phyloP scores from a whole-genome alignment of 2,329 filamentous ascomycete species.

The Cercospora sojina region DNA sequence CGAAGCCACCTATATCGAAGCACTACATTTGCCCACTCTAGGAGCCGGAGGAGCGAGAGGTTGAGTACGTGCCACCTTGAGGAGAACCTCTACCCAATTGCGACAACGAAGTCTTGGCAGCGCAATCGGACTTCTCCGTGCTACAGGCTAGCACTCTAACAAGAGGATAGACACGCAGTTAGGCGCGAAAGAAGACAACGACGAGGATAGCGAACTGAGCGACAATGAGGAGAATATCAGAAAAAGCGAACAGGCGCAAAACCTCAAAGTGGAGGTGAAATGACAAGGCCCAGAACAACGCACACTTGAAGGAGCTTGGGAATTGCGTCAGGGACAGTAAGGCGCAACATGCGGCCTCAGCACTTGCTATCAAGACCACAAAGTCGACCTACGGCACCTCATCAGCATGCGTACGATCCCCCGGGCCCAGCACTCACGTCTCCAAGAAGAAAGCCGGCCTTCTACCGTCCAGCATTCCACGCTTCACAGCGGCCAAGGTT shows the following conservation, averaged over 20 bases:
- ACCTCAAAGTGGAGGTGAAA: slow-evolving; percentile 1
- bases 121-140: slow-evolving; percentile 31
- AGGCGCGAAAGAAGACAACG: slow-evolving; percentile 63
- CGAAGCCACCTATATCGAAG: slow-evolving; percentile 43
- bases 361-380: slow-evolving; percentile 37
- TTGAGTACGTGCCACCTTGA: slow-evolving; percentile 85
- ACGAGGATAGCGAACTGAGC: slow-evolving; percentile 56
- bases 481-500: slow-evolving; percentile 61
- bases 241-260: slow-evolving; percentile 24
- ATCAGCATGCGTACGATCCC: background rate
- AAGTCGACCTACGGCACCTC: background rate
- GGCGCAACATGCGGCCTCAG: slow-evolving; percentile 52
- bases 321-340: slow-evolving; percentile 1
- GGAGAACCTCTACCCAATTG: slow-evolving; percentile 49
- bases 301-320: background rate
- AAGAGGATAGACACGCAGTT: slow-evolving; percentile 48
- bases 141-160: slow-evolving; percentile 55
- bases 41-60: slow-evolving; percentile 62
- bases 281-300: background rate
- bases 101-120: slow-evolving; percentile 34
- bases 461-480: slow-evolving; percentile 40
- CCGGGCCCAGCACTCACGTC: background rate
- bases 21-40: slow-evolving; percentile 19
- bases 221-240: slow-evolving; percentile 59
- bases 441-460: background rate